Evolutionary conservation across 306 rosid species (phyloP).

Genomic region (Cyclanthera cordifolia): DNA sequence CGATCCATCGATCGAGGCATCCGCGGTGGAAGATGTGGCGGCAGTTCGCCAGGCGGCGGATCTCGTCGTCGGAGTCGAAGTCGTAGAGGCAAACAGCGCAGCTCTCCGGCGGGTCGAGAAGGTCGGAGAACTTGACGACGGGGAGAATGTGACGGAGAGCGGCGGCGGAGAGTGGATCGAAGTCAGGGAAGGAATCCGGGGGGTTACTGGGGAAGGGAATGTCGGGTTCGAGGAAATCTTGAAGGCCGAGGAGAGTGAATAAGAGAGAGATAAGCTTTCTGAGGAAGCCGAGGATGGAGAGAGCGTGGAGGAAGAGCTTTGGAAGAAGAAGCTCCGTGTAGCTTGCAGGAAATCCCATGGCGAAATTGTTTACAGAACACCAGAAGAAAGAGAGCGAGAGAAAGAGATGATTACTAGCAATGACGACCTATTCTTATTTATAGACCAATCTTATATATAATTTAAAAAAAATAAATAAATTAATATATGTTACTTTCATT

Average conservation of each 20-base stretch:
- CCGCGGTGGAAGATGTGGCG: conserved; percentile 63
- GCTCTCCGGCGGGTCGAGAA: conserved; percentile 43
- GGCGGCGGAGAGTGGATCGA: conserved; percentile 35
- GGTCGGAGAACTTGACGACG: conserved; percentile 50
- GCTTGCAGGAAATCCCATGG: conserved; percentile 72
- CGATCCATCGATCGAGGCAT: conserved; percentile 91
- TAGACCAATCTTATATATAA: background rate
- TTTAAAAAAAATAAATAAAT: too few species aligned
- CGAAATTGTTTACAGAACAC: background rate
- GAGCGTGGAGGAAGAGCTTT: conserved; percentile 39
- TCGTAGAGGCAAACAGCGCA: conserved; percentile 76
- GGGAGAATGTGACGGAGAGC: conserved; percentile 54
- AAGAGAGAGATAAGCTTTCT: conserved; percentile 32
- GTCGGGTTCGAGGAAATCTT: conserved; percentile 52
- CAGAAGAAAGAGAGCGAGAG: background rate
- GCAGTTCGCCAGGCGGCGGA: conserved; percentile 64
- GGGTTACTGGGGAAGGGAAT: conserved; percentile 24
- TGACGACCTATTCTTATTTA: conserved; percentile 9
- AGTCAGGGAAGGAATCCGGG: conserved; percentile 6
- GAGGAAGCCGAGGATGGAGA: conserved; percentile 42
- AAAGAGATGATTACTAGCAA: conserved; percentile 4
- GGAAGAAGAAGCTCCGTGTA: conserved; percentile 57
- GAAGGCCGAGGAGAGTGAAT: conserved; percentile 40
- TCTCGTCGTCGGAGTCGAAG: conserved; percentile 60
- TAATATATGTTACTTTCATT: too few species aligned